phyloP scores from a whole-genome alignment of 495 filamentous ascomycete species.

The Penicillium flavigenum region DNA sequence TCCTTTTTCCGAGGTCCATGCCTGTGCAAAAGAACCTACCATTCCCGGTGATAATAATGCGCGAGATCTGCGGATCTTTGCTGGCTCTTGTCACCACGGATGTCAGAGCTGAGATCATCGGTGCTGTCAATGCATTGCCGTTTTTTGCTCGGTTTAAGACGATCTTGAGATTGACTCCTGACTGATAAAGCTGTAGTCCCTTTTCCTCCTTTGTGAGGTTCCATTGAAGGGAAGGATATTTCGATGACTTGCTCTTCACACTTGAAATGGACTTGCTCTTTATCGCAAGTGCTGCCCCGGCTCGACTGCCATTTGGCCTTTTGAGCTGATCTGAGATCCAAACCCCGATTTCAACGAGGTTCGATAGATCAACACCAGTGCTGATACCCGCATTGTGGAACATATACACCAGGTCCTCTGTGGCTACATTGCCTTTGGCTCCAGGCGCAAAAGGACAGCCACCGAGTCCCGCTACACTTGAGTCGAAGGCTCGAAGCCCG shows the following conservation, averaged over 20 bases:
- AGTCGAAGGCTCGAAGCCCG: constrained; percentile 46
- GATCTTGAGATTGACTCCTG: constrained; percentile 32
- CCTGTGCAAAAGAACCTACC: constrained; percentile 47
- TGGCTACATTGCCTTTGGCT: constrained; percentile 47
- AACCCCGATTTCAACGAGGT: constrained; percentile 32
- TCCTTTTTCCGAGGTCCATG: constrained; percentile 34
- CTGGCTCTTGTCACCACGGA: constrained; percentile 20
- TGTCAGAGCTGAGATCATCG: constrained; percentile 32
- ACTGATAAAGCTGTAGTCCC: constrained; percentile 23
- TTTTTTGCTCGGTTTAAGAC: constrained; percentile 34
- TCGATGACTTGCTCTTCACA: too few relatives aligned
- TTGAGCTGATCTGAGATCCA: constrained; percentile 42
- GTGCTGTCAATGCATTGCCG: constrained; percentile 35
- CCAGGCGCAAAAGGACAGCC: constrained; percentile 50
- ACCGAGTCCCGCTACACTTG: constrained; percentile 44
- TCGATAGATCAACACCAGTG: constrained; percentile 39
- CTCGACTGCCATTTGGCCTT: constrained; percentile 32
- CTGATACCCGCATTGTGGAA: constrained; percentile 40
- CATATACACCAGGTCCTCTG: constrained; percentile 44
- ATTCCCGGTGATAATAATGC: constrained; percentile 33
- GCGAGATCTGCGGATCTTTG: constrained; percentile 25
- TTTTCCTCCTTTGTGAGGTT: constrained; percentile 14
- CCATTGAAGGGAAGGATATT: constrained; percentile 10
- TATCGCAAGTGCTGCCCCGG: constrained; percentile 2
- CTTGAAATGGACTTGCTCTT: too few relatives aligned